Evolutionary conservation across 106 monocot genomes (phyloP), one percentile per base, ranked within the genome.

Genomic region (Phalaenopsis equestris): DNA sequence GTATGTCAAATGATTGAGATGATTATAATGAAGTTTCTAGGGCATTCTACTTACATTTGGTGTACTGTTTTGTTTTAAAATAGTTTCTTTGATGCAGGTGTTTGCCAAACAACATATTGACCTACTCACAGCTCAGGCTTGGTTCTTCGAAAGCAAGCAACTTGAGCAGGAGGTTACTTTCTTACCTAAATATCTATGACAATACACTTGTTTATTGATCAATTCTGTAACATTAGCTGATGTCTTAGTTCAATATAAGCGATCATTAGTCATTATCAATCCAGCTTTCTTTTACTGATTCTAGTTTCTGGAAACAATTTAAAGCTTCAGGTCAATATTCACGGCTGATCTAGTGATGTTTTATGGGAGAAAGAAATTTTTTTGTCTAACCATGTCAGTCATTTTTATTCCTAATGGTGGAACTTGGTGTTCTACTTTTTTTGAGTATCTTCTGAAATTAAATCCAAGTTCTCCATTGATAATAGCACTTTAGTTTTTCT

Each of bases 111-210:
- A 90, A 83, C 87, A 92, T 36, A 92, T 97, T 77, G 90, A 97
- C 81, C 78, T 89, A 64, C 81, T 97, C 65, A 97, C 90, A 43
- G 84, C 94, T 75, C 80, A 92, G 61, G 90, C 96, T 84, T 97
- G 96, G 96, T 79, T 92, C 86, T 85, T 77, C 52, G 86, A 87
- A 84, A 90, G 88, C 81, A 94, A 90, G 77, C 82, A 87, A 41
- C 84, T 97, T 42, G 90, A 92, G 83, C 85, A 84, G 67, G 92
- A 92, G 92, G 96, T 92, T 45, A 78, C 65, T 64, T 58, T 18
- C n/a, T 76, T 43, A 10, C 41, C 19, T 4, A 41, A 74, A 74
- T 19, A 41, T 72, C 2, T 72, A 16, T 52, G 52, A 52, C 1
- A 52, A 52, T 12, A 52, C 14, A 52, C 12, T 52, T 52, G 52